Evolutionary conservation across 371 early-diverging fungal species (phyloP), one percentile per base, ranked within the genome.

Genomic region (Mucor indicus): DNA sequence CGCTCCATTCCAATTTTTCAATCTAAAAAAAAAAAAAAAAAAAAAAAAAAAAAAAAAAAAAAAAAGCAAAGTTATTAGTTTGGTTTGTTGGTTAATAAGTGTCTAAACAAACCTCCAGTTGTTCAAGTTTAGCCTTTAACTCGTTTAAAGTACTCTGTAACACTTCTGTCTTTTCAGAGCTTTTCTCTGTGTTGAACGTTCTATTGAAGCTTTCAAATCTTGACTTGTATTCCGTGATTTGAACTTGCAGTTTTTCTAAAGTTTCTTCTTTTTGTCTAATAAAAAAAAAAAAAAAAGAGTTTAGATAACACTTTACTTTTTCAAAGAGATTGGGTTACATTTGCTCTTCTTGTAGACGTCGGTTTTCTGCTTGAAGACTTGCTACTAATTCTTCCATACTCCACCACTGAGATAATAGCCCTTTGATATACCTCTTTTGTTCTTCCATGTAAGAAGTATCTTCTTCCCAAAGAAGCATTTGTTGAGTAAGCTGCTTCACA

Each of bases 401-500:
- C 56, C 62, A 60, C 71, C 71, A 74, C 36, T 69, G 61, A 7
- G 75, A 74, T 9, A 70, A 43, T 9, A 74, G 20, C 0, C 55
- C 66, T 24, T 70, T 65, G 35, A 70, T 70, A 40, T 70, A 70
- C 31, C 51, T 37, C 42, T 74, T 74, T 36, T 74, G 75, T 36
- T 68, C 68, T 39, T 74, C 62, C 44, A 74, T 56, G 19, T 65
- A 63, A 4, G 55, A 53, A 0, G 66, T 65, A 42, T 74, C 68
- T 44, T 62, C 57, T 39, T 74, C 68, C 67, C 82, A 84, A 4
- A 81, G 56, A 3, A 81, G 40, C 53, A 84, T 68, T 47, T 82
- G 77, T 13, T 77, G 72, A 1, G 84, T 76, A 45, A 84, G 55
- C 38, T 81, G 81, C 29, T 76, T 62, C 11, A 82, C 76, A 20